Percentiles rank a stretch among this genome's conserved stretches.
Conservation (phyloP, 768 basidiomycete genomes). For the Gelatoporia subvermispora region DNA sequence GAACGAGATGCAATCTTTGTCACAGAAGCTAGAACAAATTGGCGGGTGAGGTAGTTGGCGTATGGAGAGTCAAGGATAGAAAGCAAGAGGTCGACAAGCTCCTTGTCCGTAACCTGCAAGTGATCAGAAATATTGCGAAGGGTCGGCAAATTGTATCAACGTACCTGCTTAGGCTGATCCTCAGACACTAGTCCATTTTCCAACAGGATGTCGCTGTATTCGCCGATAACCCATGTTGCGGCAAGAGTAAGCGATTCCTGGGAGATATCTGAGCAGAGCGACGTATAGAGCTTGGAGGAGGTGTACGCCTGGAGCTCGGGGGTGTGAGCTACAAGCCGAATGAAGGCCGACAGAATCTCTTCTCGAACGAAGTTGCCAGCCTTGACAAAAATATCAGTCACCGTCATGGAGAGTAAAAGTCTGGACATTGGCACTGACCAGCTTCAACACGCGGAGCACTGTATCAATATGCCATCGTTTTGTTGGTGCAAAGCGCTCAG, state of each 20-base stretch:
- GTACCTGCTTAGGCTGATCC: constrained; percentile 64
- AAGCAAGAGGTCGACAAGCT: constrained; percentile 81
- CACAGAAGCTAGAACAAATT: constrained; percentile 85
- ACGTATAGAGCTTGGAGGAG: constrained; percentile 82
- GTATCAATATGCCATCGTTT: constrained; percentile 99
- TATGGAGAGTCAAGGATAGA: constrained; percentile 92
- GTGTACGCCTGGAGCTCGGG: constrained; percentile 96
- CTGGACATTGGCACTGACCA: constrained; percentile 50
- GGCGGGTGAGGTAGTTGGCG: constrained; percentile 83
- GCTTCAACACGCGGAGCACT: constrained; percentile 83
- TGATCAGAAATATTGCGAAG: background rate
- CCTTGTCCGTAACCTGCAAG: constrained; percentile 67
- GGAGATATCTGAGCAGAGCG: constrained; percentile 87
- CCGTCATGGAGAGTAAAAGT: background rate
- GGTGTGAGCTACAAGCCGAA: constrained; percentile 93
- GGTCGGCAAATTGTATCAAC: constrained; percentile 8
- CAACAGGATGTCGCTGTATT: constrained; percentile 88
- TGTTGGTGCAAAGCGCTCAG: constrained; percentile 95
- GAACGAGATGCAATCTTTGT: constrained; percentile 87
- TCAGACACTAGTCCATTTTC: constrained; percentile 81
- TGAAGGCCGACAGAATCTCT: constrained; percentile 92
- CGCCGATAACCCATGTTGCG: constrained; percentile 93
- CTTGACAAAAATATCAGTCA: constrained; percentile 33
- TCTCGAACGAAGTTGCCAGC: constrained; percentile 98
- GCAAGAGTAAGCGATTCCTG: constrained; percentile 94